Evolutionary conservation across 129 eudicot genomes (phyloP), one percentile per base, ranked within the genome.

Genomic region (Flaveria robusta): DNA sequence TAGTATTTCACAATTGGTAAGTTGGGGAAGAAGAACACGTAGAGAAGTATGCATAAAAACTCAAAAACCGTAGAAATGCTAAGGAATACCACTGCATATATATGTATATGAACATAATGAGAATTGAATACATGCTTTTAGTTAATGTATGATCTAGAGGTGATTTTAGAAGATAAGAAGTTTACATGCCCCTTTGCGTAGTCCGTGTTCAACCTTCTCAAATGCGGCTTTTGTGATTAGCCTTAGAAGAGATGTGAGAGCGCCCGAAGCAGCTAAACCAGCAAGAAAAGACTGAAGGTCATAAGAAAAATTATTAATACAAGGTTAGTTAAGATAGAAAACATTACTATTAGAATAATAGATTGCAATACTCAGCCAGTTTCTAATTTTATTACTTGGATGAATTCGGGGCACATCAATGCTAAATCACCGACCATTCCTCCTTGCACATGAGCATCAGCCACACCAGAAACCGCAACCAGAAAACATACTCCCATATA

Each of bases 371-470:
- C 4, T 27, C 31, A 52, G 23, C 2, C 24, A 10, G 12, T 9
- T 18, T 27, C 3, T 27, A 27, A 31, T 31, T 31, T 31, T 31
- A 31, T 31, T 31, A 74, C 79, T 11, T 60, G 79, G 45, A 74
- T 74, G 29, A 74, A 45, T 45, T 60, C 79, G 0, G 79, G 71
- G 7, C 45, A 23, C 79, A 74, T 74, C 18, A 74, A 74, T 12
- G 79, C 58, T 66, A 74, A 45, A 26, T 74, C 79, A 1, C 79
- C 79, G 45, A 74, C 60, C 79, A 74, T 74, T 62, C 79, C 78
- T 42, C 79, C 79, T 74, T 74, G 79, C 19, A 62, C 79, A 62
- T 60, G 79, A 74, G 79, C 79, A 74, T 74, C 79, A 74, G 79
- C 71, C 1, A 60, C 71, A 62, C 79, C 79, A 43, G 64, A 74